Conservation (phyloP, 768 basidiomycete genomes). For the Daedaleopsis sinensis region DNA sequence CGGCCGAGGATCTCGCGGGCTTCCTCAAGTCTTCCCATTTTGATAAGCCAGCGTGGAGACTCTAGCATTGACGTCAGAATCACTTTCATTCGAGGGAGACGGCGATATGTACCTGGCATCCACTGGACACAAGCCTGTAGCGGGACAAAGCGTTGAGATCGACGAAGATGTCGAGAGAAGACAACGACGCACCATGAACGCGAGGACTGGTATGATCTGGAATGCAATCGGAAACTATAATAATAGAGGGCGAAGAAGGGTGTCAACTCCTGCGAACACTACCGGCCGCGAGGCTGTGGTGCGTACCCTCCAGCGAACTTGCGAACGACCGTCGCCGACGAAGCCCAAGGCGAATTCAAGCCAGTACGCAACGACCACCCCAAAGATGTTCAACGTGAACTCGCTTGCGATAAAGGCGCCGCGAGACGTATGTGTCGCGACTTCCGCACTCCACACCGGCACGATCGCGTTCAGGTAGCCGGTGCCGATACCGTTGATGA, state of each 20-base stretch:
- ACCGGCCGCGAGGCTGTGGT: background rate
- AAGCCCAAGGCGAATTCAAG: conserved; percentile 48
- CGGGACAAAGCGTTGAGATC: conserved; percentile 15
- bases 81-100: background rate
- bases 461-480: conserved; percentile 48
- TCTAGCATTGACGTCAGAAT: conserved; percentile 13
- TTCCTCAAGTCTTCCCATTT: conserved; percentile 42
- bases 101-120: conserved; percentile 37
- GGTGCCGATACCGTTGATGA: conserved; percentile 48
- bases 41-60: conserved; percentile 40
- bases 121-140: conserved; percentile 21
- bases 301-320: conserved; percentile 39
- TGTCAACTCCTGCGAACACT: background rate
- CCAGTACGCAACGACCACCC: conserved; percentile 50
- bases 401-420: conserved; percentile 49
- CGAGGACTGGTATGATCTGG: conserved; percentile 43
- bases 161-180: background rate
- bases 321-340: conserved; percentile 44
- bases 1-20: conserved; percentile 40
- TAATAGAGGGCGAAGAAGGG: background rate
- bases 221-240: conserved; percentile 47
- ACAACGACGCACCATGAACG: conserved; percentile 38
- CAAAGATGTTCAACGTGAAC: conserved; percentile 45
- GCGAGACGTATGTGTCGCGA: conserved; percentile 46
- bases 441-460: conserved; percentile 49